Percentiles rank a stretch among this genome's conserved stretches.
Conservation (phyloP, 305 asterid genomes). For the Ilex paraguariensis region DNA sequence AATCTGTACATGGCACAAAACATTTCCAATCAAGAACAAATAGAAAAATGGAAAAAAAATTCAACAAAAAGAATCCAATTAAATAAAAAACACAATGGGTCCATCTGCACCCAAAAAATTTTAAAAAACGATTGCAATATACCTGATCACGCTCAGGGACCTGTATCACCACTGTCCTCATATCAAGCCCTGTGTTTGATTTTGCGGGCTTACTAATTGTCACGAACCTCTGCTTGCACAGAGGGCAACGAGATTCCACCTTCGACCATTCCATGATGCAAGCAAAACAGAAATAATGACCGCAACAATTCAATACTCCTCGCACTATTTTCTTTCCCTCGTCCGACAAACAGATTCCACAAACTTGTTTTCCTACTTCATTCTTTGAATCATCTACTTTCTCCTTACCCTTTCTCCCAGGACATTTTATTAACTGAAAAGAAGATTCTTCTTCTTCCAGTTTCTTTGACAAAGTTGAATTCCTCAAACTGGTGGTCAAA, state of each 20-base stretch:
- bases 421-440: slow-evolving; percentile 37
- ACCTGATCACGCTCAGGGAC: slow-evolving; percentile 97
- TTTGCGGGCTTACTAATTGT: slow-evolving; percentile 67
- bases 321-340: slow-evolving; percentile 78
- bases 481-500: slow-evolving; percentile 40
- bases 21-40: neutral
- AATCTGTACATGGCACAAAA: slow-evolving; percentile 41
- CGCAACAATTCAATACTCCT: slow-evolving; percentile 82
- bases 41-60: neutral
- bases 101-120: neutral
- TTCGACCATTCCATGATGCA: slow-evolving; percentile 99
- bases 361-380: slow-evolving; percentile 75
- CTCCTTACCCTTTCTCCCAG: slow-evolving; percentile 68
- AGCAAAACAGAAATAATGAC: slow-evolving; percentile 88
- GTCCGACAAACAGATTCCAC: slow-evolving; percentile 92
- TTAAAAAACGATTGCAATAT: slow-evolving; percentile 8
- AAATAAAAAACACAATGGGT: too few species aligned
- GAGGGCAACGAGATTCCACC: slow-evolving; percentile 94
- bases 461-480: slow-evolving; percentile 35
- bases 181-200: slow-evolving; percentile 48
- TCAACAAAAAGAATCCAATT: neutral
- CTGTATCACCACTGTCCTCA: slow-evolving; percentile 51
- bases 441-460: slow-evolving; percentile 29
- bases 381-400: slow-evolving; percentile 52
- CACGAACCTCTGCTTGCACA: slow-evolving; percentile 86